Conservation (phyloP, 495 filamentous ascomycete genomes). For the Polyplosphaeria fusca region DNA sequence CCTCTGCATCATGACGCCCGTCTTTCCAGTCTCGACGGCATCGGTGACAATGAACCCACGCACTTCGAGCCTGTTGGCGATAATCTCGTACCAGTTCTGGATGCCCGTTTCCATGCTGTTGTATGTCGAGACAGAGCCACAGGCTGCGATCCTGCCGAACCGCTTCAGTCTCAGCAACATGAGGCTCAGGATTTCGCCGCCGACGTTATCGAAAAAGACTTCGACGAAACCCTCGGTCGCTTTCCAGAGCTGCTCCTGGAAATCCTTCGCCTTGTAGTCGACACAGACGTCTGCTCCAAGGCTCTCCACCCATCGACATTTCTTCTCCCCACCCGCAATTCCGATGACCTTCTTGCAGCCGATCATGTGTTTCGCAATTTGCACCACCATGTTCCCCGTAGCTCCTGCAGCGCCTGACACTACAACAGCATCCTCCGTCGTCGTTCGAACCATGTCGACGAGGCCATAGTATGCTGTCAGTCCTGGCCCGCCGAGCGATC, state of each 20-base stretch:
- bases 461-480: slow-evolving; percentile 55
- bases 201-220: slow-evolving; percentile 71
- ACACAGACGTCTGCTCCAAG: slow-evolving; percentile 64
- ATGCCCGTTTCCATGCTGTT: slow-evolving; percentile 44
- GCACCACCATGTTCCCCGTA: slow-evolving; percentile 48
- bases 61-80: slow-evolving; percentile 52
- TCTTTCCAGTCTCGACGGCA: slow-evolving; percentile 22
- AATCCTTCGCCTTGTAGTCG: slow-evolving; percentile 62
- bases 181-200: slow-evolving; percentile 62
- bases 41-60: slow-evolving; percentile 65
- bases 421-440: slow-evolving; percentile 46
- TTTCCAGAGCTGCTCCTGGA: slow-evolving; percentile 54
- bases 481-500: slow-evolving; percentile 50
- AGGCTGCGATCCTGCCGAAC: slow-evolving; percentile 59
- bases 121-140: slow-evolving; percentile 55
- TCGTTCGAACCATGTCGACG: slow-evolving; percentile 43
- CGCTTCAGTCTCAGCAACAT: slow-evolving; percentile 55
- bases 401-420: slow-evolving; percentile 51
- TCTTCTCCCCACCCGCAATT: slow-evolving; percentile 63
- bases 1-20: slow-evolving; percentile 34
- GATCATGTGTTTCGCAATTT: slow-evolving; percentile 55
- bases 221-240: slow-evolving; percentile 64
- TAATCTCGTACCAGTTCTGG: slow-evolving; percentile 53
- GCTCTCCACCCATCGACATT: slow-evolving; percentile 60
- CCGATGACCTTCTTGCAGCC: slow-evolving; percentile 57